Percentiles rank a stretch among this genome's conserved stretches.
Evolutionary conservation across 1,284 basidiomycete species (phyloP).

Genomic region (Entoloma clypeatum): DNA sequence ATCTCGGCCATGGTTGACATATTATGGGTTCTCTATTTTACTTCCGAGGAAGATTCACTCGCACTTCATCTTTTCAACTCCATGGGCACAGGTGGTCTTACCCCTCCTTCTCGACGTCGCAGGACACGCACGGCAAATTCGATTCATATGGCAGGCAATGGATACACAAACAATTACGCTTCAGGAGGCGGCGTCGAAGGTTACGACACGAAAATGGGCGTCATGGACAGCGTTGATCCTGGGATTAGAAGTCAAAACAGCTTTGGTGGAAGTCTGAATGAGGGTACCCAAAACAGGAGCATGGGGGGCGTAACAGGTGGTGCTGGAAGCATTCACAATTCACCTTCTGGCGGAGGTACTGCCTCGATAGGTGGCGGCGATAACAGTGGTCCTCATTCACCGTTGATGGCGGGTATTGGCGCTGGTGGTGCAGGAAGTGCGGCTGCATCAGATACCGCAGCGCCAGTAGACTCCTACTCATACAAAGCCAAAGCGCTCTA

Average conservation of each 20-base stretch:
- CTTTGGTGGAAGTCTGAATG: conserved; percentile 52
- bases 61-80: conserved; percentile 81
- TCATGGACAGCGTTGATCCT: conserved; percentile 36
- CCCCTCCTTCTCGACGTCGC: conserved; percentile 70
- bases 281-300: conserved; percentile 42
- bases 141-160: conserved; percentile 63
- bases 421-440: conserved; percentile 38
- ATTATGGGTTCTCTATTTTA: conserved; percentile 95
- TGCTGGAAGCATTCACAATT: conserved; percentile 43
- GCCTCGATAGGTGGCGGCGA: conserved; percentile 46
- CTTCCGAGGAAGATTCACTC: conserved; percentile 91
- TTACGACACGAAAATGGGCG: conserved; percentile 57
- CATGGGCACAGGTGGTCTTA: conserved; percentile 82
- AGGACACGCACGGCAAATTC: conserved; percentile 54
- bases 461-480: conserved; percentile 40
- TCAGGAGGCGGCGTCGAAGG: conserved; percentile 61
- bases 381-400: conserved; percentile 51
- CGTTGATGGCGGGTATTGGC: conserved; percentile 63
- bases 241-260: conserved; percentile 60
- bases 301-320: conserved; percentile 33
- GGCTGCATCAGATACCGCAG: conserved; percentile 19
- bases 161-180: conserved; percentile 55
- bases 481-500: conserved; percentile 88
- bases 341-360: conserved; percentile 33
- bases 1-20: conserved; percentile 88